These are phyloP conservation scores for Phyllosticta capitalensis DNA, from an alignment of 2,329 filamentous ascomycete genomes.

Conservation along the genomic window DNA sequence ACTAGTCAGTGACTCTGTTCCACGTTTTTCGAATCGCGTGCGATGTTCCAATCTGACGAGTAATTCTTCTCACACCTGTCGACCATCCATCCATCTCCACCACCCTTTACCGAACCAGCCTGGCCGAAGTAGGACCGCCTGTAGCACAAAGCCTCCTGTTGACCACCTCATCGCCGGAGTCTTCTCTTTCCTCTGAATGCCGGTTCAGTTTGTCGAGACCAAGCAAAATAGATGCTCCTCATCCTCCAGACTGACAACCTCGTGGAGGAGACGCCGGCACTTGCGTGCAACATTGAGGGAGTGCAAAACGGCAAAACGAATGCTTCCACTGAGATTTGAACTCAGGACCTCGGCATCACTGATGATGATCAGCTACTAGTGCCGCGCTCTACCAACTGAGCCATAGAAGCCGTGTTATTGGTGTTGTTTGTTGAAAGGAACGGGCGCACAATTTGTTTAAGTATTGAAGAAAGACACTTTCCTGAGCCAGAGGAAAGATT, in stretches of 20 bases:
- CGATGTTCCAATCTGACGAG: no score
- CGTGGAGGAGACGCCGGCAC: no score
- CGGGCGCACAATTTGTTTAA: no score
- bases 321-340: slow-evolving; percentile 12
- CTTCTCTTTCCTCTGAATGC: background rate
- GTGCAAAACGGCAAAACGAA: background rate
- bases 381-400: slow-evolving; percentile 12
- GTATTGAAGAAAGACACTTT: no score
- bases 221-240: no score
- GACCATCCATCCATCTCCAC: background rate
- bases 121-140: background rate
- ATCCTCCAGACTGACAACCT: no score
- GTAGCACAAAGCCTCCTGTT: background rate
- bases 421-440: background rate
- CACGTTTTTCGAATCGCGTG: no score
- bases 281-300: background rate
- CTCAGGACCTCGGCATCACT: slow-evolving; percentile 11
- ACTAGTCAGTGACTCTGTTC: no score
- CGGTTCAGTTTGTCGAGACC: background rate
- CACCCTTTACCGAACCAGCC: background rate
- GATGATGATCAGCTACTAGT: slow-evolving; percentile 1
- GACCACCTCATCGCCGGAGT: background rate
- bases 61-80: background rate
- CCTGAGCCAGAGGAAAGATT: no score
- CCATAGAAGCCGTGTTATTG: slow-evolving; percentile 2